These are phyloP conservation scores for Bipolaris gigantea DNA, from an alignment of 2,329 filamentous ascomycete species.

Conservation along the genomic window DNA sequence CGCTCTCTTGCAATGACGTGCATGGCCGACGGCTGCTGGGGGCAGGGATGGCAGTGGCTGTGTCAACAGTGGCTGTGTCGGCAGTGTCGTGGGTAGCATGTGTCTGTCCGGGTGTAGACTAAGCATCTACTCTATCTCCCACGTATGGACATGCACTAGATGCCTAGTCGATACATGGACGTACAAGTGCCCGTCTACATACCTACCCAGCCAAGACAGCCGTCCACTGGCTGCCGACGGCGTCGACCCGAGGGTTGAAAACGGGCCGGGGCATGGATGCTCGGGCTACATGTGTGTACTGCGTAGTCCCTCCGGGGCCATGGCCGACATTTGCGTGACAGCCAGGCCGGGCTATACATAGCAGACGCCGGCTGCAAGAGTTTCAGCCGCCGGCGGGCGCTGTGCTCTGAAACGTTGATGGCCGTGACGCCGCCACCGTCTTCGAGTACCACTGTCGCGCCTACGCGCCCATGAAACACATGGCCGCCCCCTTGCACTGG, in stretches of 20 bases:
- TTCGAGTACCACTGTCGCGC: slow-evolving; percentile 17
- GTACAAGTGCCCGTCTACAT: no score
- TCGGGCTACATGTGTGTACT: neutral
- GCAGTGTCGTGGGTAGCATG: no score
- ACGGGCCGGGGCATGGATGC: neutral
- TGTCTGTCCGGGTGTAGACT: no score
- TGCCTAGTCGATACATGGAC: no score
- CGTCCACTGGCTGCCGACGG: neutral
- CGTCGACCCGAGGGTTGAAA: slow-evolving; percentile 7
- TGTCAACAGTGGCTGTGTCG: no score
- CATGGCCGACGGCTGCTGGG: neutral
- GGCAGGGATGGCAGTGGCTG: slow-evolving; percentile 2
- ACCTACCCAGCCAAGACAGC: no score
- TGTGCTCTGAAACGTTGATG: neutral
- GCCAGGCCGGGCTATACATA: neutral
- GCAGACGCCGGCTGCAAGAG: slow-evolving; percentile 15
- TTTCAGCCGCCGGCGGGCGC: neutral
- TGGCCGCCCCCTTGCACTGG: neutral
- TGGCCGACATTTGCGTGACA: no score
- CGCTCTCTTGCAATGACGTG: neutral
- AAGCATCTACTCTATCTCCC: no score
- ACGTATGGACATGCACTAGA: no score
- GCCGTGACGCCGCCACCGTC: neutral
- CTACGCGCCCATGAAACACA: slow-evolving; percentile 21
- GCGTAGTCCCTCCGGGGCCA: no score